phyloP scores from a whole-genome alignment of 1,284 basidiomycete species.

The Cystobasidiaceae sp. region DNA sequence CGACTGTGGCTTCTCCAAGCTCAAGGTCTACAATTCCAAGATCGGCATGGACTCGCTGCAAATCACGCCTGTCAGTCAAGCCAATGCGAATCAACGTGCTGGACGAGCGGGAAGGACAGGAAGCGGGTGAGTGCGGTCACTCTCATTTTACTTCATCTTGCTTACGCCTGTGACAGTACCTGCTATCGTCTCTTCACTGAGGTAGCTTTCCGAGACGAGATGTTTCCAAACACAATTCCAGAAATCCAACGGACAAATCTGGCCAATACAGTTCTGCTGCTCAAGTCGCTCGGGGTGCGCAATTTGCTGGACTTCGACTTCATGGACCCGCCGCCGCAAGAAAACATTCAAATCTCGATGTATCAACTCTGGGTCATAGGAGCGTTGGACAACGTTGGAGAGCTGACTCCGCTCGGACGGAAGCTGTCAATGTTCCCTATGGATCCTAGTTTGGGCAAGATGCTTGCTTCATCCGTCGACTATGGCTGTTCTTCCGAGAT shows the following conservation, averaged over 20 bases:
- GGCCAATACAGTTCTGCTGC: constrained; percentile 87
- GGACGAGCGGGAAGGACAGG: constrained; percentile 96
- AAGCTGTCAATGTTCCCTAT: constrained; percentile 97
- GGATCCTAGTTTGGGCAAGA: constrained; percentile 89
- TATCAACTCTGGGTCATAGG: constrained; percentile 96
- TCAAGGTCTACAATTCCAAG: constrained; percentile 98
- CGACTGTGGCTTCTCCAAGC: constrained; percentile 91
- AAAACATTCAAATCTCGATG: constrained; percentile 43
- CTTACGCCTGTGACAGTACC: constrained; percentile 54
- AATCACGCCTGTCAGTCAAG: constrained; percentile 97
- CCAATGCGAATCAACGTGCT: constrained; percentile 90
- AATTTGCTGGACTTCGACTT: constrained; percentile 98
- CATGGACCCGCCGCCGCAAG: constrained; percentile 83
- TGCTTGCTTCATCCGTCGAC: constrained; percentile 92
- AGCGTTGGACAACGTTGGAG: constrained; percentile 94
- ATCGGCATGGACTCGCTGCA: constrained; percentile 99
- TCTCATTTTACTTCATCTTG: not conserved
- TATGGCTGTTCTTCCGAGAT: constrained; percentile 91
- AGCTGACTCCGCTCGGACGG: constrained; percentile 81
- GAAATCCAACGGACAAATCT: constrained; percentile 98
- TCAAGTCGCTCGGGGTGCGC: constrained; percentile 92
- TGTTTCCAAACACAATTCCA: constrained; percentile 94
- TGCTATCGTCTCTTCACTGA: constrained; percentile 97
- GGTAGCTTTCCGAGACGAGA: constrained; percentile 89
- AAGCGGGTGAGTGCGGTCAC: constrained; percentile 61